Evolutionary conservation across 2,329 filamentous ascomycete species (phyloP), one percentile per base, ranked within the genome.

Genomic region (Cladosporium sp.): DNA sequence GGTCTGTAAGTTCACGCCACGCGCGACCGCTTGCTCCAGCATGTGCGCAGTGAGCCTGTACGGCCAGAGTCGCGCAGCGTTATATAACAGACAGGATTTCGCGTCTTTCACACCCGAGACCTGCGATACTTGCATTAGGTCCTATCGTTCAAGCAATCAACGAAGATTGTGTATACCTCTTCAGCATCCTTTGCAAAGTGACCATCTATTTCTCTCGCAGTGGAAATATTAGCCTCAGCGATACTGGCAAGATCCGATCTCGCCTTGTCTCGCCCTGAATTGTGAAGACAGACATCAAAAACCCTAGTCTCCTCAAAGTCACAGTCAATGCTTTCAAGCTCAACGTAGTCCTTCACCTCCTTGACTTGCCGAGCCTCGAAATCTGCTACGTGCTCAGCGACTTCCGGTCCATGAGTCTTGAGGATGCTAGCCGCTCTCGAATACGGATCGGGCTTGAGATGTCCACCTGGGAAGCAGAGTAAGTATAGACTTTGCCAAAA

Each of bases 21-120:
- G 70, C 25, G 76, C 69, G 3, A 80, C 68, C 0, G 88, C 78
- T 12, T 75, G 72, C 69, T 88, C 84, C 1, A 95, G 75, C 0
- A 92, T 78, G 74, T 86, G 87, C 2, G 83, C 77, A 2, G 94
- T 84, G 15, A 93, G 81, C 74, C 92, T 92, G 73, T 93, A 92
- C 0, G 90, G 89, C 88, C 87, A 90, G 37, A 90, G 67, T 65
- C 83, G 85, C 0, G 83, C 88, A 0, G 88, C 88, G 51, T 82
- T 70, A 50, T 72, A 75, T 5, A 65, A 70, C 59, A 73, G 70
- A 5, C 62, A 68, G 2, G 66, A 69, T 47, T 71, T 70, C 1
- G 74, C 74, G 2, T 70, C 72, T 37, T 74, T 75, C 39, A 78
- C 65, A 1, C 72, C 73, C 1, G 74, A 73, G 1, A 73, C 55